These are phyloP conservation scores for Aspergillus sp. DNA, from an alignment of 2,329 filamentous ascomycete species.

Conservation along the genomic window DNA sequence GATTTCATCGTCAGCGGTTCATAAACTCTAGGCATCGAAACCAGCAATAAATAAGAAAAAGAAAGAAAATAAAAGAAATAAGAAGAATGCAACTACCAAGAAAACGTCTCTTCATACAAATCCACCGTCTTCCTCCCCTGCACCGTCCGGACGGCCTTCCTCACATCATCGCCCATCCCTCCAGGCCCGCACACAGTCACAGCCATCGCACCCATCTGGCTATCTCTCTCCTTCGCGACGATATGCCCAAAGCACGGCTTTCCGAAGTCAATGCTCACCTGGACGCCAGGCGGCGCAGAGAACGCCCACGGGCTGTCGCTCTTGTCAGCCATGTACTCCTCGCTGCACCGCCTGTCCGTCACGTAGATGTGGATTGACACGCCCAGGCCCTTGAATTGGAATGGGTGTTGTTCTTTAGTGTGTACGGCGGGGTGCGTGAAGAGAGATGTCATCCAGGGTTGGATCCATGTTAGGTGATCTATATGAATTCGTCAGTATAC, in stretches of 20 bases:
- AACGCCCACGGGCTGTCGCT: conserved; percentile 25
- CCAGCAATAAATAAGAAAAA: not conserved
- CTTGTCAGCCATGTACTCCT: conserved; percentile 25
- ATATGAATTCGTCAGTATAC: not conserved
- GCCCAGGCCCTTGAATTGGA: conserved; percentile 24
- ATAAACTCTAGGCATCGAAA: too few relatives aligned
- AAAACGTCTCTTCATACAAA: conserved; percentile 38
- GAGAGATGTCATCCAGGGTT: conserved; percentile 34
- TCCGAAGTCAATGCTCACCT: conserved; percentile 25
- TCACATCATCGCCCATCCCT: conserved; percentile 37
- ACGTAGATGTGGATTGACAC: conserved; percentile 32
- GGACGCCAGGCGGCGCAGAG: conserved; percentile 24
- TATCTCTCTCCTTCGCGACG: conserved; percentile 25
- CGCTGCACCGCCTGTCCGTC: conserved; percentile 22
- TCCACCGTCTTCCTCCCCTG: conserved; percentile 30
- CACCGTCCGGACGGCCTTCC: conserved; percentile 29
- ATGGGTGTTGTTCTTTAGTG: conserved; percentile 25
- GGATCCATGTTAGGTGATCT: conserved; percentile 37
- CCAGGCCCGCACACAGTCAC: conserved; percentile 42
- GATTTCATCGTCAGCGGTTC: too few relatives aligned
- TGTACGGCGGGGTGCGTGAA: conserved; percentile 28
- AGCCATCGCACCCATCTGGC: conserved; percentile 35
- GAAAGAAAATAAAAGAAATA: not conserved
- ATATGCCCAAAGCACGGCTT: conserved; percentile 27
- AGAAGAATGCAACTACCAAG: conserved; percentile 28